A percentile compares a stretch with the other conserved stretches of the same genome.
Evolutionary conservation across 306 rosid species (phyloP).

Genomic region (Senna siamea): DNA sequence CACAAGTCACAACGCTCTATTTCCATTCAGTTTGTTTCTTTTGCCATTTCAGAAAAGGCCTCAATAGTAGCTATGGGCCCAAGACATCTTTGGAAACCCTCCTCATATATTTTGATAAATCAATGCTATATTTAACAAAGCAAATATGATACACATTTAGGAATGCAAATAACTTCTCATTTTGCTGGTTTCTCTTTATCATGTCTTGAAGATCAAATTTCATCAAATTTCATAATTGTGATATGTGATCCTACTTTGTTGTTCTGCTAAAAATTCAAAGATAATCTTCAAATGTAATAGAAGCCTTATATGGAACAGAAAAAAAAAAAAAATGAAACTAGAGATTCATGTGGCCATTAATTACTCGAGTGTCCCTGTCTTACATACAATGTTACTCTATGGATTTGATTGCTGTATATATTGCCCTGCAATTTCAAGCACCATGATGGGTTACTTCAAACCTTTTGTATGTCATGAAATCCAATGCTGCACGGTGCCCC

Average conservation of each 20-base stretch:
- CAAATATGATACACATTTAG: background rate
- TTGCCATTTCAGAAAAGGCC: constrained; percentile 17
- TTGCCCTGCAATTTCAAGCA: too few species aligned
- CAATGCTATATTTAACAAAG: constrained; percentile 13
- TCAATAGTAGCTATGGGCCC: too few species aligned
- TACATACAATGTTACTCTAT: background rate
- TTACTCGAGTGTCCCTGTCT: background rate
- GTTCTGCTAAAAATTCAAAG: background rate
- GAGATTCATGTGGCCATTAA: background rate
- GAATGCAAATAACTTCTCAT: constrained; percentile 5
- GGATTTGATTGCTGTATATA: background rate
- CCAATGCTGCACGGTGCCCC: background rate
- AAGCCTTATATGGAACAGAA: background rate
- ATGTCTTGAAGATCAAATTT: too few species aligned
- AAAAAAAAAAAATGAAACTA: background rate
- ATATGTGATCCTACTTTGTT: background rate
- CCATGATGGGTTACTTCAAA: background rate
- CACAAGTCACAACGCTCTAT: background rate
- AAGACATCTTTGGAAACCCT: too few species aligned
- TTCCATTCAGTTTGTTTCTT: background rate
- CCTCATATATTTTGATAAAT: constrained; percentile 9
- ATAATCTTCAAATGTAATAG: background rate
- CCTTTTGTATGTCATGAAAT: background rate
- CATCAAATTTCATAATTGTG: background rate
- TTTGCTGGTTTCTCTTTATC: background rate